Percentiles rank a stretch among this genome's conserved stretches.
Evolutionary conservation across 2,329 filamentous ascomycete species (phyloP).

Genomic region (Cercospora canescens): DNA sequence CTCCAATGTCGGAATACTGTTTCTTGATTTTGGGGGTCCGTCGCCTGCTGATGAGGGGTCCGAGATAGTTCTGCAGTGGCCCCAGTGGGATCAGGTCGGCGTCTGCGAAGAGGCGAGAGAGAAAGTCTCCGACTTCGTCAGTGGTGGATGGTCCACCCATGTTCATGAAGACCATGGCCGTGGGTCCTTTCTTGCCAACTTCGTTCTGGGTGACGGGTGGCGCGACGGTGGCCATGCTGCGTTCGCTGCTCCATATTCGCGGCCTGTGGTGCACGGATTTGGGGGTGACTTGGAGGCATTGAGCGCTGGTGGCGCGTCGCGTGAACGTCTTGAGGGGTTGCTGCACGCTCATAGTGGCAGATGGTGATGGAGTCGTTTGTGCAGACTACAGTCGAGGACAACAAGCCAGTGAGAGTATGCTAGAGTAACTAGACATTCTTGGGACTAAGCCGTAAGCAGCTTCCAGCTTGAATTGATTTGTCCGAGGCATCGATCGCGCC

Average conservation of each 20-base stretch:
- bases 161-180: constrained; percentile 98
- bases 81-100: constrained; percentile 95
- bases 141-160: constrained; percentile 95
- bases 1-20: constrained; percentile 92
- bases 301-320: constrained; percentile 29
- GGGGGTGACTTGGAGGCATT: constrained; percentile 28
- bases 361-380: neutral
- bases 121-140: constrained; percentile 83
- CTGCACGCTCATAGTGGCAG: constrained; percentile 28
- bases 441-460: constrained; percentile 1
- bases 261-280: constrained; percentile 20
- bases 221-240: constrained; percentile 57
- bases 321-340: constrained; percentile 31
- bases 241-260: constrained; percentile 29
- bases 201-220: constrained; percentile 80
- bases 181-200: constrained; percentile 72
- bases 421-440: neutral
- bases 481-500: constrained; percentile 2
- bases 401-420: neutral
- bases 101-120: constrained; percentile 91
- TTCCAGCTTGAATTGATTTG: constrained; percentile 1
- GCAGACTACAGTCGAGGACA: neutral
- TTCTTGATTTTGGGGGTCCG: constrained; percentile 95
- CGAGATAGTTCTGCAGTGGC: constrained; percentile 84
- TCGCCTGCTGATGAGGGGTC: constrained; percentile 79